Conservation (phyloP, 257 asterid species). For the Eucommia ulmoides region DNA sequence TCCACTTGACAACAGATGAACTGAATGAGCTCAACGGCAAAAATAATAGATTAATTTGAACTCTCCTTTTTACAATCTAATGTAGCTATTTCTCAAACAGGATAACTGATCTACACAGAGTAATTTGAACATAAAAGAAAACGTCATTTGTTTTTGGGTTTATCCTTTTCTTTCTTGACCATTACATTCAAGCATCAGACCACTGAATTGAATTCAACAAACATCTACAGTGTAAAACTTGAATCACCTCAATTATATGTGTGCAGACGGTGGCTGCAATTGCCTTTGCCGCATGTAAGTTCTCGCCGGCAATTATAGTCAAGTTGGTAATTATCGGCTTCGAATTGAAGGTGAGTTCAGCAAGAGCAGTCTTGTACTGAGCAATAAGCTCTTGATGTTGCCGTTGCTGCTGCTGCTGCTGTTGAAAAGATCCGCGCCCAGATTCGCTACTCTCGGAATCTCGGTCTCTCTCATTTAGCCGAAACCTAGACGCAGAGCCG, state of each 20-base stretch:
- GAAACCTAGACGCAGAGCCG: constrained; percentile 24
- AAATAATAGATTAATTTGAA: too few species aligned
- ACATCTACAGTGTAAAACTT: constrained; percentile 20
- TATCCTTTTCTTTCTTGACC: too few species aligned
- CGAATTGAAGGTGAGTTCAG: constrained; percentile 83
- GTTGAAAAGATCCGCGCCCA: constrained; percentile 41
- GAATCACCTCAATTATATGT: constrained; percentile 90
- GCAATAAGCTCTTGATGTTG: constrained; percentile 74
- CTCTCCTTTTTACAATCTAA: too few species aligned
- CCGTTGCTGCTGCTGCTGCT: constrained; percentile 32
- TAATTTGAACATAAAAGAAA: too few species aligned
- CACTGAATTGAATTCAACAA: too few species aligned
- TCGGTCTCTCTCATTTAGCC: constrained; percentile 21
- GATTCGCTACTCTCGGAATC: constrained; percentile 49
- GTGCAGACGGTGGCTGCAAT: constrained; percentile 61
- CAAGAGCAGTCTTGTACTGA: constrained; percentile 81
- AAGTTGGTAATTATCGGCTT: constrained; percentile 93
- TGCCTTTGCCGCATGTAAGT: constrained; percentile 78
- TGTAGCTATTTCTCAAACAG: too few species aligned
- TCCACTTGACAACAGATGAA: too few species aligned
- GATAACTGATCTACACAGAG: too few species aligned
- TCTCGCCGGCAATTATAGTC: constrained; percentile 98
- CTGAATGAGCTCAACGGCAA: too few species aligned
- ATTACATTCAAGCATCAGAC: too few species aligned
- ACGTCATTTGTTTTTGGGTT: too few species aligned